Evolutionary conservation across 192 early-diverging fungal genomes (phyloP), one percentile per base, ranked within the genome.

Genomic region (Backusella westeae): DNA sequence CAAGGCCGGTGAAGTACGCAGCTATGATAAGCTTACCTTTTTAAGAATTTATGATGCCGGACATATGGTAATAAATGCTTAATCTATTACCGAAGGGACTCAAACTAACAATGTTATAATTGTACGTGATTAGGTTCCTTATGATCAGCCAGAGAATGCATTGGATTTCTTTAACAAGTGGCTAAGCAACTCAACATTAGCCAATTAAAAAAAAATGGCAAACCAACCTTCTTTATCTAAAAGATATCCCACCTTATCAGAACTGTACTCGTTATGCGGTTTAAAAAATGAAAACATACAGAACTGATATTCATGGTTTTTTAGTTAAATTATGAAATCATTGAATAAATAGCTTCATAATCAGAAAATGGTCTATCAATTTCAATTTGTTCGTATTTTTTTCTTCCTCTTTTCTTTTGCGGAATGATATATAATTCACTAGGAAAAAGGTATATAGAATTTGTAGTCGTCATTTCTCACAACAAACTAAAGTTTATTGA

Each of bases 81-180:
- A 7, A 12, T 29, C 14, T 42, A 76, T 3, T 6, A 10, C 12
- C 21, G 15, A 41, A 21, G n/a, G 17, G 56, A 23, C 53, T 75
- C 1, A 36, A 3, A 19, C 17, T 23, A 75, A 46, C 17, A 56
- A 35, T 23, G 9, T 8, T 12, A 39, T 21, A 41, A 19, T 39
- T 10, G 35, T 36, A 72, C 35, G 3, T 38, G 17, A n/a, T 39
- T 39, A 77, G 75, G 89, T 90, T 83, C 95, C 95, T 15, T 95
- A 94, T 76, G 96, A 98, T 84, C 94, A 96, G 83, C 93, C 95
- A 67, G 86, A 85, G 71, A 89, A 89, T 77, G 87, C 89, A 36
- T 82, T 91, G 52, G 94, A 94, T 83, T 91, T 98, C 87, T 91
- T 98, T 79, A 94, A 93, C 86, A 82, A 84, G 49, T 98, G 95